Conservation (phyloP, 192 early-diverging fungal species). For the Coemansia furcata region DNA sequence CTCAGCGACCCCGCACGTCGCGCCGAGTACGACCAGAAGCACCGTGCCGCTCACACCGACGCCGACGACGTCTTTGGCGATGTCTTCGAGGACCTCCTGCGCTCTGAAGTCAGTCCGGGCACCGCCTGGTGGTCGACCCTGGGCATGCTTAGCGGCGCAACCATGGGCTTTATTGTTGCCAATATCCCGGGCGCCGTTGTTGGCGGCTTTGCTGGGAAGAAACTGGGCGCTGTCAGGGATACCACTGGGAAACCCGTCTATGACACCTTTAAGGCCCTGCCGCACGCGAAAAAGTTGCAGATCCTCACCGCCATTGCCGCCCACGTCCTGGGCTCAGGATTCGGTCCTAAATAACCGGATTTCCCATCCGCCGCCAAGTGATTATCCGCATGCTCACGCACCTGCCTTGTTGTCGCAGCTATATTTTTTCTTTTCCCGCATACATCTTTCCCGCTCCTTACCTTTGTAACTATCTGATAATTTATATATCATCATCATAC, state of each 20-base stretch:
- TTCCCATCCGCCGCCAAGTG: neutral
- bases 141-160: conserved; percentile 65
- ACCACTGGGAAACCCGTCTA: conserved; percentile 61
- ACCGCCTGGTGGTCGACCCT: conserved; percentile 54
- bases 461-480: neutral
- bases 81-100: conserved; percentile 81
- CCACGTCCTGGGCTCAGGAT: conserved; percentile 36
- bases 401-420: neutral
- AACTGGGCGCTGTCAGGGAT: conserved; percentile 65
- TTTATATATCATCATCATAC: neutral
- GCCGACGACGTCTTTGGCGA: conserved; percentile 68
- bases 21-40: conserved; percentile 55
- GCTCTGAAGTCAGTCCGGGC: conserved; percentile 64
- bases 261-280: conserved; percentile 57
- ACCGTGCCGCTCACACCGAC: conserved; percentile 49
- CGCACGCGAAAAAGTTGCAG: conserved; percentile 58
- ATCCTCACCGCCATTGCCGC: conserved; percentile 53
- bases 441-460: neutral
- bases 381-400: neutral
- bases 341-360: conserved; percentile 7
- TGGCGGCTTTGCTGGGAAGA: conserved; percentile 60
- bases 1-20: conserved; percentile 56
- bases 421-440: neutral
- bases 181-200: conserved; percentile 63
- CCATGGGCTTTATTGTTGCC: conserved; percentile 69